phyloP scores from a whole-genome alignment of 176 grass and related monocot genomes.

The Musa itinerans region DNA sequence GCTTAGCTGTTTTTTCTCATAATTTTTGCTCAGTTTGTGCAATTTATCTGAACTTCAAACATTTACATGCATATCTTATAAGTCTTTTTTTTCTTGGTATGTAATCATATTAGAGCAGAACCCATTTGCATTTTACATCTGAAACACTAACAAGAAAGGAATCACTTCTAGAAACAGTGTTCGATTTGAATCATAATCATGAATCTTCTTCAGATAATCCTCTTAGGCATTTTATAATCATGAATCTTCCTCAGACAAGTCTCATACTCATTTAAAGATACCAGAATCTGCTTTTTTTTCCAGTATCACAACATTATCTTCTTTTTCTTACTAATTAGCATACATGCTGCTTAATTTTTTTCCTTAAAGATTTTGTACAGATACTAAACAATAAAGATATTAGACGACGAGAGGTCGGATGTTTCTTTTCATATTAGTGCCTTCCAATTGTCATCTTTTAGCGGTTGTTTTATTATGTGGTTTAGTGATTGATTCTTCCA shows the following conservation, averaged over 20 bases:
- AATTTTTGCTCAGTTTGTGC: no score
- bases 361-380: no score
- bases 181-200: background rate
- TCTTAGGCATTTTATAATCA: background rate
- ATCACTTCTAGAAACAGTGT: no score
- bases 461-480: background rate
- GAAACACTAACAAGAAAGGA: background rate
- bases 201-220: background rate
- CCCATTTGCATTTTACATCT: background rate
- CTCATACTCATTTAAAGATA: background rate
- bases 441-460: background rate
- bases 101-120: background rate
- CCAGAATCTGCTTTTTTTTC: background rate
- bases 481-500: background rate
- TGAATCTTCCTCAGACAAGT: background rate
- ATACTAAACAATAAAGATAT: no score
- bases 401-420: background rate
- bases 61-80: no score
- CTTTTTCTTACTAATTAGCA: background rate
- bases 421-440: background rate
- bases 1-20: no score
- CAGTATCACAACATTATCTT: background rate
- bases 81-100: no score
- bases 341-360: no score
- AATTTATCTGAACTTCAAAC: no score